Evolutionary conservation across 2,329 filamentous ascomycete genomes (phyloP), one percentile per base, ranked within the genome.

Genomic region (Xylariomycetidae sp.): DNA sequence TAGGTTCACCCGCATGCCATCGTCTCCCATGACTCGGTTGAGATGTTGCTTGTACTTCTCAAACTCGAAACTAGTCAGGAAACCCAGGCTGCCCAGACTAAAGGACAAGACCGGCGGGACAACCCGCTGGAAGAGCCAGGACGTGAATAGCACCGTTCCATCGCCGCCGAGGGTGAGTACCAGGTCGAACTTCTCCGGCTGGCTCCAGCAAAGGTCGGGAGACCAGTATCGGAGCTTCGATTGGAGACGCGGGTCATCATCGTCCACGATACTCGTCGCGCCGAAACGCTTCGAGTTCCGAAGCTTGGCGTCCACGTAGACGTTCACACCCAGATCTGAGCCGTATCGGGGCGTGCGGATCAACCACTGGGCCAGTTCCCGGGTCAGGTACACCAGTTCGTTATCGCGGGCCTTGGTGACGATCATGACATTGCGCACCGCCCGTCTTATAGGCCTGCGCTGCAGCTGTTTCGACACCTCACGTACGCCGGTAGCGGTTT

Each of bases 381-480:
- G 76, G 2, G 92, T 98, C 47, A 95, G 70, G 47, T 84, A 76
- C 20, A 98, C 90, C 12, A 98, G 73, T 48, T 86, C 79, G 55
- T 98, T 96, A 64, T 98, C 92, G 43, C 92, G 79, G 15, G 92
- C 92, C 63, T 96, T 98, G 41, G 92, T 98, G 44, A 98, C 86
- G 52, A 98, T 95, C 92, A 98, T 96, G 53, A 98, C 77, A 57
- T 87, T 95, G 53, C 78, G 79, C 29, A 98, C 89, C 9, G 89
- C 89, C 46, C 89, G 82, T 63, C 85, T 92, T 60, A 96, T 87
- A 15, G 92, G 90, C 25, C 87, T 78, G 35, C 90, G 79, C 64
- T 95, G 90, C 38, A 98, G 72, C 63, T 96, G 92, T 61, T 93
- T 90, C 12, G 88, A 93, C 10, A 98, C 89, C 62, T 98, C 92